A percentile compares a stretch with the other conserved stretches of the same genome.
These are phyloP conservation scores for Saturnispora sanitii DNA, from an alignment of 805 yeast genomes.

Conservation along the genomic window DNA sequence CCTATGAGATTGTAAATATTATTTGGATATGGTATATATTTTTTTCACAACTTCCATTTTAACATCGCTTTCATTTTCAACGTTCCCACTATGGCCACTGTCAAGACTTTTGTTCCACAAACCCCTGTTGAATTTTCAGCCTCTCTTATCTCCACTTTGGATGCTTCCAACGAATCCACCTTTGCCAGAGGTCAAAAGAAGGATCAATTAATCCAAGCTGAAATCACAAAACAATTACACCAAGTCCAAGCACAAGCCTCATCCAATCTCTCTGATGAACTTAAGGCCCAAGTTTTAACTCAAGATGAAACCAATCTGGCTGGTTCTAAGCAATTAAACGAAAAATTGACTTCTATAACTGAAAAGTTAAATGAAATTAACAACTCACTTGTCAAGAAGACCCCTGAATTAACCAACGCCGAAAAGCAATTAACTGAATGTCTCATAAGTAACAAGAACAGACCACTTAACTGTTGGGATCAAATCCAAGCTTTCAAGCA, in stretches of 20 bases:
- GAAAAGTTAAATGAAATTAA: conserved; percentile 27
- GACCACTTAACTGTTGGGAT: conserved; percentile 73
- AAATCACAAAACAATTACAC: conserved; percentile 49
- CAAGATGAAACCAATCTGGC: conserved; percentile 23
- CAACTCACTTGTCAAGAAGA: conserved; percentile 21
- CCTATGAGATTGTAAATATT: no score
- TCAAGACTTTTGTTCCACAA: conserved; percentile 10
- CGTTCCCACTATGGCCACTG: conserved; percentile 6
- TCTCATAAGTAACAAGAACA: conserved; percentile 50
- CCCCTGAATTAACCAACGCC: conserved; percentile 34
- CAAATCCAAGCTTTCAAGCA: conserved; percentile 63
- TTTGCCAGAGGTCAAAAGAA: conserved; percentile 53
- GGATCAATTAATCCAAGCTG: conserved; percentile 54
- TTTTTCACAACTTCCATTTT: neutral
- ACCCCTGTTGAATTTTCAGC: conserved; percentile 44
- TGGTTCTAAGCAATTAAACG: conserved; percentile 22
- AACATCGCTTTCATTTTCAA: neutral
- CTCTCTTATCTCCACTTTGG: conserved; percentile 73
- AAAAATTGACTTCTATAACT: conserved; percentile 28
- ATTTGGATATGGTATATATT: no score
- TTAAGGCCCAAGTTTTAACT: conserved; percentile 33
- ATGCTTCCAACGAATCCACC: conserved; percentile 60
- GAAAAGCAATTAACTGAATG: conserved; percentile 48
- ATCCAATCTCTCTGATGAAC: conserved; percentile 39
- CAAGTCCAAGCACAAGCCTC: conserved; percentile 45